Evolutionary conservation across 805 yeast species (phyloP), one percentile per base, ranked within the genome.

Genomic region (Ascoidea tarda): DNA sequence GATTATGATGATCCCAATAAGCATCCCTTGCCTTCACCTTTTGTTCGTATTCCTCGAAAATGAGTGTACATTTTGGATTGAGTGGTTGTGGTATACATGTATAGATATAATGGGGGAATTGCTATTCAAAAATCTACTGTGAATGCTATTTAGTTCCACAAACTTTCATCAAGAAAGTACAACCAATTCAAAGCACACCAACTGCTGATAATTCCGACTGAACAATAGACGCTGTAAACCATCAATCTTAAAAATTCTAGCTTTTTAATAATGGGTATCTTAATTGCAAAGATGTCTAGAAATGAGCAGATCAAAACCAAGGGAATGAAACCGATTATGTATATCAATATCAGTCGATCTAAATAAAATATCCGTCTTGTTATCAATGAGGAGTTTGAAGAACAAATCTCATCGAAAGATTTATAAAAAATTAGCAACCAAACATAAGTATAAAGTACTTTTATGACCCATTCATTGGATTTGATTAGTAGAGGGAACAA

Each of bases 101-200:
- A 21, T 21, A 21, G 28, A 21, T 21, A 21, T 21, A 21, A 21
- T 21, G 28, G 28, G 28, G 28, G 28, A 21, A 21, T 21, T 21
- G 28, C 28, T 21, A 21, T 21, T 21, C 3, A 21, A 21, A 21
- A 21, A 21, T 21, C 28, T 21, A 21, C 3, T 21, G 28, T 2
- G 28, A 21, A 21, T 21, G 28, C 44, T 38, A 38, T 38, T 57
- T 64, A 49, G 61, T 63, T 69, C 88, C 89, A 83, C 2, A 84
- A 70, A 5, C 77, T 72, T 60, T 88, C 96, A 62, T 85, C 90
- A 52, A 87, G 80, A 64, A 88, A 87, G 62, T 87, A 90, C 52
- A 86, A 69, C 96, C 96, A 90, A 55, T 86, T 81, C 58, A 89
- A 77, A 6, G 95, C 93, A 57, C 84, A 76, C 95, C 96, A 93